These are phyloP conservation scores for Pochonia chlamydosporia DNA, from an alignment of 2,329 filamentous ascomycete species.

Conservation along the genomic window DNA sequence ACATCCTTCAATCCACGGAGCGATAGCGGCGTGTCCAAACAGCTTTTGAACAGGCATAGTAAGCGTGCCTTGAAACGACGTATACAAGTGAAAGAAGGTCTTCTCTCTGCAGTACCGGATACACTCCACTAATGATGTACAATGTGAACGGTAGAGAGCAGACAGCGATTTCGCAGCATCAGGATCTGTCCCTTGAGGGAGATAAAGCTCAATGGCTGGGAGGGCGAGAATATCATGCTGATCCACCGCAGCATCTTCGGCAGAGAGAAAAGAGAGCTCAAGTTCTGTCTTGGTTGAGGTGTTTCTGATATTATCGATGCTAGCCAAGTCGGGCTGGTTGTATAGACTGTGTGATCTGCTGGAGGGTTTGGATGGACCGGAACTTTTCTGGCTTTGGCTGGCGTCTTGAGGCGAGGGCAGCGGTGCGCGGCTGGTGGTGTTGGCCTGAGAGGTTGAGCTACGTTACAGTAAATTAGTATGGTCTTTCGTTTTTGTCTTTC, in stretches of 20 bases:
- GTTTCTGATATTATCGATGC: conserved; percentile 52
- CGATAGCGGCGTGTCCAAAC: conserved; percentile 72
- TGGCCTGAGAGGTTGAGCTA: conserved; percentile 24
- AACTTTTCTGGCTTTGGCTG: conserved; percentile 13
- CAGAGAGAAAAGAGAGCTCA: conserved; percentile 55
- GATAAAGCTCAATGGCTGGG: conserved; percentile 79
- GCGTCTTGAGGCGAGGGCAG: conserved; percentile 24
- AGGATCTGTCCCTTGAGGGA: conserved; percentile 74
- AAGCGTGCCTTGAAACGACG: conserved; percentile 90
- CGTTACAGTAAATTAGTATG: conserved; percentile 20
- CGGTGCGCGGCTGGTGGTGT: conserved; percentile 18
- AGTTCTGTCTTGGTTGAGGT: conserved; percentile 53
- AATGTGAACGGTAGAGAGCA: conserved; percentile 88
- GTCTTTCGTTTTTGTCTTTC: no score
- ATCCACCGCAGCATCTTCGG: conserved; percentile 41
- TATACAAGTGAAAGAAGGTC: conserved; percentile 91
- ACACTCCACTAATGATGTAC: conserved; percentile 90
- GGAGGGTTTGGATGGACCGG: conserved; percentile 9
- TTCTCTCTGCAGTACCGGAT: conserved; percentile 96
- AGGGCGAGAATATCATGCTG: conserved; percentile 69
- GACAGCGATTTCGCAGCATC: conserved; percentile 82
- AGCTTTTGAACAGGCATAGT: conserved; percentile 96
- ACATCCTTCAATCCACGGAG: conserved; percentile 91
- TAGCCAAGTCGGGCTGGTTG: conserved; percentile 50
- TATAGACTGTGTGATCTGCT: conserved; percentile 44